phyloP scores from a whole-genome alignment of 495 filamentous ascomycete genomes.

The Annulohypoxylon bovei region DNA sequence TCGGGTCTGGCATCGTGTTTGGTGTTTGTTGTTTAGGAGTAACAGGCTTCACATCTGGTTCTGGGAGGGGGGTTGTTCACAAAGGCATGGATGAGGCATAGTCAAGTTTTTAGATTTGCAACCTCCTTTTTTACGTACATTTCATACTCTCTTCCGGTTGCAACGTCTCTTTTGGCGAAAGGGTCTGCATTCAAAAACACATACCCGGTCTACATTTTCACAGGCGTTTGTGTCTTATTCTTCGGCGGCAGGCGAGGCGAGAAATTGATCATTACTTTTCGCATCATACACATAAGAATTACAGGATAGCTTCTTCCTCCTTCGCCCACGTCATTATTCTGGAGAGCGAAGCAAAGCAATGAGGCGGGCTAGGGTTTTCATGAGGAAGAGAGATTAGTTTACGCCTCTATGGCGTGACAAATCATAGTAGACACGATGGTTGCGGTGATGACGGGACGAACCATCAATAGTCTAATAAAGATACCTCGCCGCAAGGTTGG shows the following conservation, averaged over 20 bases:
- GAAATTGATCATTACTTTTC: constrained; percentile 34
- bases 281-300: constrained; percentile 32
- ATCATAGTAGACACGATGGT: constrained; percentile 24
- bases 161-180: constrained; percentile 35
- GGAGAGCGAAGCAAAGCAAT: not conserved
- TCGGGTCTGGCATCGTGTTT: constrained; percentile 41
- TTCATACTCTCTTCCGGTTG: constrained; percentile 25
- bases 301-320: constrained; percentile 32
- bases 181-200: constrained; percentile 38
- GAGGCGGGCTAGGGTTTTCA: not conserved
- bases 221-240: constrained; percentile 33
- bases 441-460: constrained; percentile 24
- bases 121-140: constrained; percentile 7
- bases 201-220: constrained; percentile 42
- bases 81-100: constrained; percentile 34
- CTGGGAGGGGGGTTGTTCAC: constrained; percentile 19
- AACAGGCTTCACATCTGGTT: constrained; percentile 35
- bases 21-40: constrained; percentile 43
- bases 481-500: constrained; percentile 35
- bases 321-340: constrained; percentile 16
- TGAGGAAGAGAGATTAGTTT: constrained; percentile 6
- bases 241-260: constrained; percentile 30
- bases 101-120: constrained; percentile 34
- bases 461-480: constrained; percentile 14
- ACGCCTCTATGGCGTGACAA: constrained; percentile 26